Percentiles rank a stretch among this genome's conserved stretches.
Conservation (phyloP, 225 moss, liverwort and hornwort species). For the Sphagnum contortum region DNA sequence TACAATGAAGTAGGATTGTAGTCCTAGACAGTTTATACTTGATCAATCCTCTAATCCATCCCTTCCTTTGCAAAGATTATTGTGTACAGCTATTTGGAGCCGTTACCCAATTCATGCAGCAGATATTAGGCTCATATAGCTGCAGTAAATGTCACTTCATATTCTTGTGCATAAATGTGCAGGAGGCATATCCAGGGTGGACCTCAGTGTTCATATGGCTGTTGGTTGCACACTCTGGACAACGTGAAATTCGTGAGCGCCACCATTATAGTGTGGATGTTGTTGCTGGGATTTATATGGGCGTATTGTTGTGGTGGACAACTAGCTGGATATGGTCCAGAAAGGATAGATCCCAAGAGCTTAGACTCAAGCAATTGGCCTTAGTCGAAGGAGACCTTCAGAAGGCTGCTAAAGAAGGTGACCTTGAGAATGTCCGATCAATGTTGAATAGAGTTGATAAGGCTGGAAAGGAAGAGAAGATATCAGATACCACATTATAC, state of each 20-base stretch:
- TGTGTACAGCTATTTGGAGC: no score
- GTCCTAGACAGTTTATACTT: no score
- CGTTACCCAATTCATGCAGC: no score
- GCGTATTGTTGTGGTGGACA: constrained; percentile 60
- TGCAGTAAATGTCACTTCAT: neutral
- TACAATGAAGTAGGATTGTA: no score
- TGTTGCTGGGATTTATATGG: constrained; percentile 50
- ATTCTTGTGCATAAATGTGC: neutral
- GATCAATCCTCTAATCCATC: no score
- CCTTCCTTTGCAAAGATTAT: no score
- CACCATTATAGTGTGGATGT: constrained; percentile 92
- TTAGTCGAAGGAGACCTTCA: constrained; percentile 42
- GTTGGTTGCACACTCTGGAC: constrained; percentile 59
- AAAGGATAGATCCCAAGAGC: constrained; percentile 17
- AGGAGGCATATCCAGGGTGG: constrained; percentile 88
- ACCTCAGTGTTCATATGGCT: constrained; percentile 60
- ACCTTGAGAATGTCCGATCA: constrained; percentile 45
- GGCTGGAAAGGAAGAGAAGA: constrained; percentile 10
- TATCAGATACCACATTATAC: constrained; percentile 15
- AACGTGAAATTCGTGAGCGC: constrained; percentile 83
- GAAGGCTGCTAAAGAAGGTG: constrained; percentile 67
- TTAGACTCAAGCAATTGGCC: constrained; percentile 22
- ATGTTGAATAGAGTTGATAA: constrained; percentile 43
- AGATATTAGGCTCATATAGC: no score
- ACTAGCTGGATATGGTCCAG: constrained; percentile 68